These are phyloP conservation scores for Striga hermonthica DNA, from an alignment of 305 asterid species.

Conservation along the genomic window DNA sequence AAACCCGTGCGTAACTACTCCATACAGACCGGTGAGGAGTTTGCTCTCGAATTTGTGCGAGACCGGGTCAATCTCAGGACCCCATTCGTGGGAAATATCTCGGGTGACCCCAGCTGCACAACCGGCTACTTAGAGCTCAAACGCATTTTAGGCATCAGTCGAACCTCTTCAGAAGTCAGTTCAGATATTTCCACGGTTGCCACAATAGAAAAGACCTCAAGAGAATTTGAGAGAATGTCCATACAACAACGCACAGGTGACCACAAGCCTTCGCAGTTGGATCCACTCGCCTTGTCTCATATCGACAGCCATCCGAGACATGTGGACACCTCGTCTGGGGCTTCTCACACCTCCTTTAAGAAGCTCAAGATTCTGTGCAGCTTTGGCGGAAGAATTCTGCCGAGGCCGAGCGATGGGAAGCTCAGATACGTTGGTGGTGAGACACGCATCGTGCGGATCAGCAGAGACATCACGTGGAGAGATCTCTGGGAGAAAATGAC, in stretches of 20 bases:
- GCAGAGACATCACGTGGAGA: slow-evolving; percentile 56
- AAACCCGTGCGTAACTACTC: slow-evolving; percentile 62
- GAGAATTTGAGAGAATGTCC: slow-evolving; percentile 35
- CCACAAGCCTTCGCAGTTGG: no score
- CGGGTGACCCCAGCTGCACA: slow-evolving; percentile 41
- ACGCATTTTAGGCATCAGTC: slow-evolving; percentile 43
- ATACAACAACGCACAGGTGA: slow-evolving; percentile 28
- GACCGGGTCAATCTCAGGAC: slow-evolving; percentile 53
- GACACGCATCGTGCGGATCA: slow-evolving; percentile 59
- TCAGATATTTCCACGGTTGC: slow-evolving; percentile 46
- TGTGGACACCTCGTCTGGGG: slow-evolving; percentile 44
- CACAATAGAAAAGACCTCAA: slow-evolving; percentile 37
- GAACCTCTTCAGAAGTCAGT: slow-evolving; percentile 45
- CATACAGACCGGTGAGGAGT: slow-evolving; percentile 76
- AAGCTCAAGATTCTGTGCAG: slow-evolving; percentile 65
- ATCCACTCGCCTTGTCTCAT: no score
- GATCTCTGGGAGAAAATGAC: slow-evolving; percentile 53
- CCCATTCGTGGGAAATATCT: slow-evolving; percentile 35
- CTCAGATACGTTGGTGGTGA: slow-evolving; percentile 85
- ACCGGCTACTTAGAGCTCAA: slow-evolving; percentile 51
- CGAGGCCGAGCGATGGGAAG: slow-evolving; percentile 73
- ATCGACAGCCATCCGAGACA: slow-evolving; percentile 35
- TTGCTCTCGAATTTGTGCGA: slow-evolving; percentile 69
- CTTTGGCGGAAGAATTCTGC: slow-evolving; percentile 68
- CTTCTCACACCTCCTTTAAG: slow-evolving; percentile 42